phyloP scores from a whole-genome alignment of 257 asterid genomes.

The Jacaranda copaia region DNA sequence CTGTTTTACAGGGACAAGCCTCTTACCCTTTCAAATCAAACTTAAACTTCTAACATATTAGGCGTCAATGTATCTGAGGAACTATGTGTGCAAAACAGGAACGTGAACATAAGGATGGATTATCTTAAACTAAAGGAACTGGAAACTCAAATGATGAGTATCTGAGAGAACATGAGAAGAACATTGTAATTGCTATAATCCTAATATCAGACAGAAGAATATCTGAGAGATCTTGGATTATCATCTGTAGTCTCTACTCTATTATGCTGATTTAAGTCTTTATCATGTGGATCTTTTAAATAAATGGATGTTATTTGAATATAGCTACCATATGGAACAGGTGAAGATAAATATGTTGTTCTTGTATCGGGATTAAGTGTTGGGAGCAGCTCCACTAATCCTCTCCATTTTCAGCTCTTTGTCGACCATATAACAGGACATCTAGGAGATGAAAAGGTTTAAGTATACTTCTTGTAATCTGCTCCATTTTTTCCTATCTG shows the following conservation, averaged over 20 bases:
- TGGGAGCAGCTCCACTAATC: constrained; percentile 82
- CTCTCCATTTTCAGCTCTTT: constrained; percentile 90
- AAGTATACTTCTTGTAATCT: constrained; percentile 24
- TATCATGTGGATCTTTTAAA: too few species aligned
- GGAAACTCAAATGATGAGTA: too few species aligned
- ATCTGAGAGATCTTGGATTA: too few species aligned
- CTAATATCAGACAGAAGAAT: too few species aligned
- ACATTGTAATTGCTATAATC: too few species aligned
- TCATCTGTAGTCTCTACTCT: too few species aligned
- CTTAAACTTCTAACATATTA: neutral
- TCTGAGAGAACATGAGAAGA: too few species aligned
- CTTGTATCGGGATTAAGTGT: constrained; percentile 87
- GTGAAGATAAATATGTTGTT: constrained; percentile 88
- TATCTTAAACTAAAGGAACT: too few species aligned
- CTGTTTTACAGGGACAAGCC: neutral
- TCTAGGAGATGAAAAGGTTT: constrained; percentile 92
- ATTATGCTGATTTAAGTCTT: too few species aligned
- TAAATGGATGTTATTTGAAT: neutral
- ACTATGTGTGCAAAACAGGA: neutral
- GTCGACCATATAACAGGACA: constrained; percentile 98
- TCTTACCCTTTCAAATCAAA: neutral
- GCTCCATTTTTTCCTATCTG: constrained; percentile 25
- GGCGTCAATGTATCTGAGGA: neutral
- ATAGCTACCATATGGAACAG: constrained; percentile 50
- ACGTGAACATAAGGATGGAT: neutral